Evolutionary conservation across 352 stramenopile species (phyloP).

Genomic region (Halophytophthora polymorphica): DNA sequence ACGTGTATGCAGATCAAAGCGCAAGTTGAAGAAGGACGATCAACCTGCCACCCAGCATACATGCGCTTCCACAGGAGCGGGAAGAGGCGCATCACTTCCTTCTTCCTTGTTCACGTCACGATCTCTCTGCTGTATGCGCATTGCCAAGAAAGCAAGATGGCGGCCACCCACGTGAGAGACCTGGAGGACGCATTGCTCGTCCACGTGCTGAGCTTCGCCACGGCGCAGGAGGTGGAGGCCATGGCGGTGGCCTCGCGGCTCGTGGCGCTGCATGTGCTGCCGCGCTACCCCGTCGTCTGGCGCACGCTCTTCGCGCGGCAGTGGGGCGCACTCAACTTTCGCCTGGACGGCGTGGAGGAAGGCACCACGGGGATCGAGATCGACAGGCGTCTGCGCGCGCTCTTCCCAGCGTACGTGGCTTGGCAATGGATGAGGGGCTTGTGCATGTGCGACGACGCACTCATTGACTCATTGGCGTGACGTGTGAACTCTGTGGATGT

Average conservation of each 20-base stretch:
- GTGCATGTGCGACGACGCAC: background rate
- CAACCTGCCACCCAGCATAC: no score
- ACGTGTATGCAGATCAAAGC: no score
- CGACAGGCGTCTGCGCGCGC: conserved; percentile 24
- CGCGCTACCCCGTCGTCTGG: conserved; percentile 48
- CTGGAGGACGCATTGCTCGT: conserved; percentile 46
- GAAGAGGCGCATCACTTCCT: no score
- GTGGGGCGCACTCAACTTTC: conserved; percentile 57
- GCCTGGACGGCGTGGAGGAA: conserved; percentile 17
- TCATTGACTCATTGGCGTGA: background rate
- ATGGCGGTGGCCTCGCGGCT: conserved; percentile 34
- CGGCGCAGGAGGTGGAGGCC: conserved; percentile 42
- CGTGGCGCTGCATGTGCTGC: conserved; percentile 38
- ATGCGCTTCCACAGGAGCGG: no score
- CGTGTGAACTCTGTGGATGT: background rate
- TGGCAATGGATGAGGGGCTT: no score
- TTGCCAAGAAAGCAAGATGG: no score
- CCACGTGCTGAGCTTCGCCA: conserved; percentile 27
- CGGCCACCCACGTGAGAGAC: conserved; percentile 6
- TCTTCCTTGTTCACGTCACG: no score
- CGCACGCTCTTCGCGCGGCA: conserved; percentile 40
- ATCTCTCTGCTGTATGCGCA: conserved; percentile 7
- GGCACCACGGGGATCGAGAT: conserved; percentile 21
- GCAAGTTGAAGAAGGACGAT: no score
- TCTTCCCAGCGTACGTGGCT: conserved; percentile 34